A percentile compares a stretch with the other conserved stretches of the same genome.
These are phyloP conservation scores for Nyctanthes arbortristis DNA, from an alignment of 257 asterid genomes.

Conservation along the genomic window DNA sequence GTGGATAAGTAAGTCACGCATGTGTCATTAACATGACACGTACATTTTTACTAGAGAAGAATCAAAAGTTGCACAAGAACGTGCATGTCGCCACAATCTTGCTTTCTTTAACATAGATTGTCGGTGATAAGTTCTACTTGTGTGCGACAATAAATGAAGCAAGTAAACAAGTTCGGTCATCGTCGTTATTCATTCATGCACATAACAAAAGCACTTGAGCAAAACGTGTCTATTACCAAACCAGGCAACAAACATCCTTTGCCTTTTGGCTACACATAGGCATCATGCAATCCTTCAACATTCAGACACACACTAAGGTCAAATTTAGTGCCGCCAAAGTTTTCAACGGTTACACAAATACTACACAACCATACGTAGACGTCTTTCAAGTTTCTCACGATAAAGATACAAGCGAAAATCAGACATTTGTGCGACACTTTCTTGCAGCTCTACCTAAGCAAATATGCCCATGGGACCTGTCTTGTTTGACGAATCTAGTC, in stretches of 20 bases:
- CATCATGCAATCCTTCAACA: constrained; percentile 19
- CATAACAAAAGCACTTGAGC: neutral
- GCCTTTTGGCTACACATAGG: constrained; percentile 22
- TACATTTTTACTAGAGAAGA: too few species aligned
- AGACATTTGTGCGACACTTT: constrained; percentile 11
- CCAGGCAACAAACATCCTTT: constrained; percentile 3
- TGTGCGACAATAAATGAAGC: neutral
- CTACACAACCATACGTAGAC: constrained; percentile 10
- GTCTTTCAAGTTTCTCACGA: constrained; percentile 1
- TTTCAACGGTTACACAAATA: constrained; percentile 24
- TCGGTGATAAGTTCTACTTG: too few species aligned
- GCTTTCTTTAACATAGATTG: too few species aligned
- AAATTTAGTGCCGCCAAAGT: constrained; percentile 27
- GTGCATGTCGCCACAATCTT: too few species aligned
- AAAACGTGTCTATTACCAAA: neutral
- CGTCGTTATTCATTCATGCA: neutral
- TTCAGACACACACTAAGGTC: neutral
- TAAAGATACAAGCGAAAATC: neutral
- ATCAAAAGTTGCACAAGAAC: too few species aligned
- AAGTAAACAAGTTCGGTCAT: neutral
- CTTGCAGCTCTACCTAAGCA: constrained; percentile 39
- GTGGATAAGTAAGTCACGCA: too few species aligned
- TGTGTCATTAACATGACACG: too few species aligned
- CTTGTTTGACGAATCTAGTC: constrained; percentile 82
- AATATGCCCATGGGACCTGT: constrained; percentile 73